Evolutionary conservation across 345 rosid species (phyloP).

Genomic region (Turritis glabra): DNA sequence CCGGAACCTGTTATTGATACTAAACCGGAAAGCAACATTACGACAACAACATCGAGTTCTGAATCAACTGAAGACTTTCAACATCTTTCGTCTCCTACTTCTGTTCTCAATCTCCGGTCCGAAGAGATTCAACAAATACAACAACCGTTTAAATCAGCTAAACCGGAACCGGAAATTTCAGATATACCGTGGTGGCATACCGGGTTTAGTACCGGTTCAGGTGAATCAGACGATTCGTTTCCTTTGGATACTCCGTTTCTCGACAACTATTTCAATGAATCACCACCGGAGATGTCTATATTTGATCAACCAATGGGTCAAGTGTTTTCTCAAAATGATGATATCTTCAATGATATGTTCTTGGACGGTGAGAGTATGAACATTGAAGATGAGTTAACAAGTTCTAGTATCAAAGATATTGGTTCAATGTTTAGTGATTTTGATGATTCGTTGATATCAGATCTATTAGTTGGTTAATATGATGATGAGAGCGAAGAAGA

Average conservation of each 20-base stretch:
- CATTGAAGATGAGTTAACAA: slow-evolving; percentile 40
- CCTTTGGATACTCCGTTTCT: slow-evolving; percentile 54
- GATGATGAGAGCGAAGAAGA: slow-evolving; percentile 13
- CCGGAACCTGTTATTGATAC: slow-evolving; percentile 31
- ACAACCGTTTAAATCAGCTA: slow-evolving; percentile 32
- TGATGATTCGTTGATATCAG: slow-evolving; percentile 65
- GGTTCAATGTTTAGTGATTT: slow-evolving; percentile 60
- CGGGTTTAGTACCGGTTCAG: slow-evolving; percentile 41
- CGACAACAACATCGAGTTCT: slow-evolving; percentile 41
- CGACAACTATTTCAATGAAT: slow-evolving; percentile 58
- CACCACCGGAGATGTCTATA: slow-evolving; percentile 49
- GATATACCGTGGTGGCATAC: slow-evolving; percentile 30
- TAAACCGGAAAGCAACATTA: slow-evolving; percentile 33
- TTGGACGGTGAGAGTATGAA: slow-evolving; percentile 37
- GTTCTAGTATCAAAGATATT: slow-evolving; percentile 44
- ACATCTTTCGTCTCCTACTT: slow-evolving; percentile 69
- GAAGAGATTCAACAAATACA: slow-evolving; percentile 56
- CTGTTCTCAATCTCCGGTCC: slow-evolving; percentile 64
- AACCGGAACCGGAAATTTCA: slow-evolving; percentile 20
- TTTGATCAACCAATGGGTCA: slow-evolving; percentile 48
- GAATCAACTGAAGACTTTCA: slow-evolving; percentile 70
- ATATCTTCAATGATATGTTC: slow-evolving; percentile 46
- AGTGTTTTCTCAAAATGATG: slow-evolving; percentile 40
- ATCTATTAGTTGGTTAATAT: slow-evolving; percentile 51
- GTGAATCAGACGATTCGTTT: slow-evolving; percentile 46